A percentile compares a stretch with the other conserved stretches of the same genome.
Conservation (phyloP, 163 green algal genomes). For the Coccomyxa subellipsoidea region DNA sequence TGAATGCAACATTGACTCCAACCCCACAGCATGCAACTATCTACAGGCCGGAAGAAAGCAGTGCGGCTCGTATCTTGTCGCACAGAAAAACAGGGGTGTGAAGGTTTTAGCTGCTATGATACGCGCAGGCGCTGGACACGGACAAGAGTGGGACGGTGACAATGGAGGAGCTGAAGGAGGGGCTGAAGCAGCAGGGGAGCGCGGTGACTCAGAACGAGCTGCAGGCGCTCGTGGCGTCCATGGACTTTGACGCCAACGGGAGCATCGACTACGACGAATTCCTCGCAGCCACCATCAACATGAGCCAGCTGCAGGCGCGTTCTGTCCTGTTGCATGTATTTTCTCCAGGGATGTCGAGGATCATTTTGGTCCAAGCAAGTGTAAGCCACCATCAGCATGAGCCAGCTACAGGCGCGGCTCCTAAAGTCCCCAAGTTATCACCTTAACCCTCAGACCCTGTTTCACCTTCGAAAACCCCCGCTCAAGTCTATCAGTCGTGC, state of each 20-base stretch:
- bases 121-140: conserved; percentile 84
- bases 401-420: conserved; percentile 43
- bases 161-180: conserved; percentile 83
- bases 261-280: conserved; percentile 98
- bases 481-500: neutral
- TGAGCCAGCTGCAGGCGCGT: conserved; percentile 50
- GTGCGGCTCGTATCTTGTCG: too few species aligned
- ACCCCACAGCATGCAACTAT: too few species aligned
- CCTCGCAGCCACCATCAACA: conserved; percentile 89
- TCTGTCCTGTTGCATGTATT: neutral
- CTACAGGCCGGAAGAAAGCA: too few species aligned
- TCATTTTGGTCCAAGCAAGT: neutral
- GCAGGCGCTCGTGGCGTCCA: conserved; percentile 63
- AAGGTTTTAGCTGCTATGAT: too few species aligned
- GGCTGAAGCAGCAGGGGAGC: conserved; percentile 58
- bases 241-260: conserved; percentile 87
- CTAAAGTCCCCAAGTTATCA: neutral
- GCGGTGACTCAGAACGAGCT: conserved; percentile 53
- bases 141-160: conserved; percentile 94
- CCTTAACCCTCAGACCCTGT: neutral
- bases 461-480: neutral
- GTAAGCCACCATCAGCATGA: conserved; percentile 79
- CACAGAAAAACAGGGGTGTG: too few species aligned
- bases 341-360: neutral
- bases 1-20: too few species aligned